phyloP scores from a whole-genome alignment of 2,329 filamentous ascomycete genomes.

The Stemphylium beticola region DNA sequence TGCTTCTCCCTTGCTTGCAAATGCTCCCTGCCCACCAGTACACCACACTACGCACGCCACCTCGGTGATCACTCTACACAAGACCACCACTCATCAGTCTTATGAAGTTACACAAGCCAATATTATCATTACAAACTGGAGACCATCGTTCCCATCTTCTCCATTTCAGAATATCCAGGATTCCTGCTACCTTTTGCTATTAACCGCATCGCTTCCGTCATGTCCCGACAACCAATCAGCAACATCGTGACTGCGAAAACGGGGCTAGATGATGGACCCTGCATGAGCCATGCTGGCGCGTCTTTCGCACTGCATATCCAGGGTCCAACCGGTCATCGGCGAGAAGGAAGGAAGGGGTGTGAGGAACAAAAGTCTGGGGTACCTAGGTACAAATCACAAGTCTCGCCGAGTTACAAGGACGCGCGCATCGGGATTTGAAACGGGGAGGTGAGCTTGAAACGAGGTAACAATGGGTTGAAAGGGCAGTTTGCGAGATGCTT shows the following conservation, averaged over 20 bases:
- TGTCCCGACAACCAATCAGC: neutral
- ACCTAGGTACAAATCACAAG: neutral
- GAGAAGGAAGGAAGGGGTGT: neutral
- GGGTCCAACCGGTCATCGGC: constrained; percentile 9
- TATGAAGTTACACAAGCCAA: no score
- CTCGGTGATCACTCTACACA: no score
- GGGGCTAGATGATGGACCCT: constrained; percentile 3
- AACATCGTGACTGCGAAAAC: no score
- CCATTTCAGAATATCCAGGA: no score
- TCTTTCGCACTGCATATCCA: neutral
- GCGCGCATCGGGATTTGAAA: neutral
- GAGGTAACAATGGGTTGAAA: no score
- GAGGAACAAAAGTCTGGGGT: constrained; percentile 4
- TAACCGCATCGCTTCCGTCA: neutral
- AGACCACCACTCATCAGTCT: no score
- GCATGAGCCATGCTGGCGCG: constrained; percentile 5
- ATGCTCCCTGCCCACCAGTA: no score
- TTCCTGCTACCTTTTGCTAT: neutral
- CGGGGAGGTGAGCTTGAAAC: neutral
- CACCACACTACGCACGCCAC: no score
- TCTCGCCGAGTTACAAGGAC: no score
- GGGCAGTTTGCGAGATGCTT: neutral
- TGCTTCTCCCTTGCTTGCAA: no score
- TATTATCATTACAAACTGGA: no score
- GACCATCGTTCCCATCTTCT: no score